Evolutionary conservation across 495 filamentous ascomycete species (phyloP), one percentile per base, ranked within the genome.

Genomic region (Acidiella bohemica): DNA sequence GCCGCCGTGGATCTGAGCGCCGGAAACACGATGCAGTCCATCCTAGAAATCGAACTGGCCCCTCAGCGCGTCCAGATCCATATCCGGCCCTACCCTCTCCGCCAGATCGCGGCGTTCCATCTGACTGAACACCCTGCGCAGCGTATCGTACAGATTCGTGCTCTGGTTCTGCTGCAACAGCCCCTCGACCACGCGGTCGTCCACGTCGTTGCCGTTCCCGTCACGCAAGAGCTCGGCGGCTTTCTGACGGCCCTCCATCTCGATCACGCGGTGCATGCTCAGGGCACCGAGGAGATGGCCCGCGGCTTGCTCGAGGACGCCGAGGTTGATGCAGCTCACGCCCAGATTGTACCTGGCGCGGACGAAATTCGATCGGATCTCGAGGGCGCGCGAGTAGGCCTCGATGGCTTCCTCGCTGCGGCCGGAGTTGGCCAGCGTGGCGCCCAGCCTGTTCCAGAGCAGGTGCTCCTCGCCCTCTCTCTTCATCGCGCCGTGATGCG

Each of bases 381-480:
- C 77, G 9, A 97, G 68, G 0, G 90, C 90, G 47, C 83, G 80
- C 57, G 93, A 86, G 60, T 99, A 99, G 0, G 90, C 90, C 41
- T 85, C 80, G 51, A 96, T 95, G 22, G 90, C 90, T 57, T 99
- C 88, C 58, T 96, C 90, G 44, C 73, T 80, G 44, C 84, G 81
- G 36, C 86, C 87, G 13, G 75, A 81, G 66, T 99, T 99, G 48
- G 90, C 90, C 2, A 99, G 76, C 0, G 90, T 99, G 3, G 90
- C 90, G 39, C 90, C 90, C 5, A 99, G 78, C 3, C 90, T 76
- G 65, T 99, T 99, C 92, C 92, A 99, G 8, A 99, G 77, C 5
- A 99, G 76, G 49, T 95, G 90, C 5, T 88, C 62, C 59, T 92
- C 81, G 45, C 75, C 70, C 39, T 68, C 67, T 43, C 78, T 72